Base-by-base conservation (phyloP, 2,329 filamentous ascomycete genomes). In the Cercospora zeina region DNA sequence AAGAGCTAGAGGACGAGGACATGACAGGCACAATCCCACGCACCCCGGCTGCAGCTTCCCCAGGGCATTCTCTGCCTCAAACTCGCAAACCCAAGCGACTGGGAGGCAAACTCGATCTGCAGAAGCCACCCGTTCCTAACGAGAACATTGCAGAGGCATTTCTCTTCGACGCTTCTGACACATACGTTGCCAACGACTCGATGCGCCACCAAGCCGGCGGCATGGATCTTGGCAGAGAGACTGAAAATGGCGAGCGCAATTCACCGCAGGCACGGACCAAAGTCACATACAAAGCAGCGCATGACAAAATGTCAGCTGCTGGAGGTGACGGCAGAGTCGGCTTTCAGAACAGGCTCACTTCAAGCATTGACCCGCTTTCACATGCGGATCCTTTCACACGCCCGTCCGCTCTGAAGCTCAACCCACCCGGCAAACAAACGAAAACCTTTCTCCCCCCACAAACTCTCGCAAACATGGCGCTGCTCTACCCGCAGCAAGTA, bases 281-380 rank as follows among this genome's bases (percentile, higher is more conserved):
- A 45, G 13, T 19, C 39, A 10, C 36, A 13, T 16, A 4, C 19
- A 30, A 55, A 1, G 34, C 16, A n/a, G 24, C 24, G n/a, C 19
- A 13, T 5, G 14, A 36, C 33, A 31, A 27, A 13, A 27, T 11
- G n/a, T 30, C 21, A n/a, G 33, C 33, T 2, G 36, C 34, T 37
- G 11, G 30, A 27, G 10, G 53, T 24, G 19, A 10, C 24, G 16
- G 34, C 8, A 42, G 53, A 34, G n/a, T 9, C 19, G 24, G 34
- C 1, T 55, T 55, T 10, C 24, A 39, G 53, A 37, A 55, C 34
- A 24, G 34, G 53, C 53, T 55, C 53, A 55, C 53, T 55, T 55
- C 24, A 21, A 24, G 24, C 21, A 8, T 27, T 11, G 47, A 31
- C 47, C 24, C 47, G 47, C 30, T 33, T 31, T 51, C 47, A 51